These are phyloP conservation scores for Eimeria maxima DNA, from an alignment of 169 alveolate species.

Conservation along the genomic window DNA sequence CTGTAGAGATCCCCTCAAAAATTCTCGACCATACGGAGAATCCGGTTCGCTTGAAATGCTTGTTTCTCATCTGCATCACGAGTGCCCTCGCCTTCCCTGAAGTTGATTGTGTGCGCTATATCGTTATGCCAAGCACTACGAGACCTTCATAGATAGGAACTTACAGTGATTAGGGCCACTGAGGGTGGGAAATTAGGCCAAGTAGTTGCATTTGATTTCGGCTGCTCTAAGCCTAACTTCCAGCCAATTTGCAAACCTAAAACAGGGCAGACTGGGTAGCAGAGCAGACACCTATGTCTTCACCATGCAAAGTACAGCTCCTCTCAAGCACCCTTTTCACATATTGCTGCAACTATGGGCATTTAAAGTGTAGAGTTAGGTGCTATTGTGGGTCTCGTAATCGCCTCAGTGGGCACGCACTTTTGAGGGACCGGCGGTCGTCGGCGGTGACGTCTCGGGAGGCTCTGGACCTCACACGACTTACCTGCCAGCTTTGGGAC, in stretches of 20 bases:
- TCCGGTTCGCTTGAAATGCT: not conserved
- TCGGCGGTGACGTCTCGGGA: not conserved
- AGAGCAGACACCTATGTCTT: not conserved
- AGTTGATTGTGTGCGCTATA: not conserved
- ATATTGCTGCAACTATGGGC: not conserved
- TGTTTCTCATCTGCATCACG: not conserved
- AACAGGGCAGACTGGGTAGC: no score
- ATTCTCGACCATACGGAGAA: not conserved
- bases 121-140: not conserved
- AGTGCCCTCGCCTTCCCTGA: not conserved
- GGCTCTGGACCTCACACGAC: not conserved
- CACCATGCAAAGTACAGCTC: not conserved
- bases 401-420: not conserved
- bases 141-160: no score
- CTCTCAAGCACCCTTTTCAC: not conserved
- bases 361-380: no score
- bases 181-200: not conserved
- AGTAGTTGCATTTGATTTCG: not conserved
- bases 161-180: no score
- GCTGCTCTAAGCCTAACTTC: not conserved
- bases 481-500: not conserved
- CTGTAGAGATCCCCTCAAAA: not conserved
- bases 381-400: no score
- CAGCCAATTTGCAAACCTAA: not conserved
- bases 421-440: not conserved